These are phyloP conservation scores for Anacardium occidentale DNA, from an alignment of 345 rosid genomes.

Conservation along the genomic window DNA sequence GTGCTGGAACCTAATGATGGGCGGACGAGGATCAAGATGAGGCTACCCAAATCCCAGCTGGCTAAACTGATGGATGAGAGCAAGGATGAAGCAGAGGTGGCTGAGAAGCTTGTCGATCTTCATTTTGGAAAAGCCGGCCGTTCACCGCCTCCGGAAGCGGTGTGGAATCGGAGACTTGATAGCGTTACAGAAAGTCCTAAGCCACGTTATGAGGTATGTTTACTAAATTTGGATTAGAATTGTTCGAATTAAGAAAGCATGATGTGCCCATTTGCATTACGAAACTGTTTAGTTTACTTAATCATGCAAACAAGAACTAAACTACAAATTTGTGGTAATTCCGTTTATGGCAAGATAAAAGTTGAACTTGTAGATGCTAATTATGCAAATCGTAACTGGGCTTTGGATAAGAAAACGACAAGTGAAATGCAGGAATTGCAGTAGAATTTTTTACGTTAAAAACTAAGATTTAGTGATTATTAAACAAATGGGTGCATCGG, in stretches of 20 bases:
- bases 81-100: constrained; percentile 57
- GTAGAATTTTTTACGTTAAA: too few relatives aligned
- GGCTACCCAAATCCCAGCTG: constrained; percentile 64
- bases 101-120: constrained; percentile 61
- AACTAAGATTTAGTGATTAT: not conserved
- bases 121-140: constrained; percentile 32
- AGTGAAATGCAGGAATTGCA: too few relatives aligned
- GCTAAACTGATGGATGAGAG: constrained; percentile 71
- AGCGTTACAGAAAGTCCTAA: constrained; percentile 11
- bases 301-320: too few relatives aligned
- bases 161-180: constrained; percentile 16
- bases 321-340: too few relatives aligned
- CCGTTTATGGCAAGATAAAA: too few relatives aligned
- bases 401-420: too few relatives aligned
- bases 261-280: too few relatives aligned
- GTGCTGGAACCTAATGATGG: constrained; percentile 12
- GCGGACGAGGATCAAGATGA: constrained; percentile 57
- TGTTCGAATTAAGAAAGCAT: too few relatives aligned
- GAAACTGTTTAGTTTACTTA: too few relatives aligned
- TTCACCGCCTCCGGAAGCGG: not conserved
- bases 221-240: not conserved
- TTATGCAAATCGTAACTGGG: too few relatives aligned
- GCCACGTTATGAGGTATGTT: constrained; percentile 41
- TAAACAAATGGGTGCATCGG: not conserved
- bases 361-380: too few relatives aligned